Evolutionary conservation across 345 rosid species (phyloP), one percentile per base, ranked within the genome.

Genomic region (Sisymbrium altissimum): DNA sequence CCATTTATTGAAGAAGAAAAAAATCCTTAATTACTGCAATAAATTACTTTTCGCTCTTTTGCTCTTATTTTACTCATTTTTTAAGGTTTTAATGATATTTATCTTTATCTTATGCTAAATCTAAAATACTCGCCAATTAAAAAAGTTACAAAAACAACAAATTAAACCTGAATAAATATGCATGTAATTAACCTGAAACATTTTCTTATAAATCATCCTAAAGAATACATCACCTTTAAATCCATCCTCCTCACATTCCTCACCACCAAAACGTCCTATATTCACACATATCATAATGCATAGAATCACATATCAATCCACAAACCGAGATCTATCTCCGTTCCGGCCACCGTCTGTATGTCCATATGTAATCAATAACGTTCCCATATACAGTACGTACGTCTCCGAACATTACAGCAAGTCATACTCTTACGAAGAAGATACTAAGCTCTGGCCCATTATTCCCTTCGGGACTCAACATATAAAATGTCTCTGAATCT

Each of bases 401-500:
- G 38, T 54, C 38, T 29, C 56, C 46, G 56, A 45, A 19, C 59
- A 75, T 43, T 48, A 63, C 61, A 76, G 27, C 11, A 27, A 18
- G 19, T 87, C 83, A 87, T 18, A 90, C 67, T 76, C 98, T 79
- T 29, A 93, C 87, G 23, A 93, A 76, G 74, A 93, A 93, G 13
- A 93, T 80, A 65, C 91, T 90, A 36, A 93, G 90, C 69, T 90
- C 98, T 0, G 98, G 97, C 43, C 96, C 95, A 75, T 64, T 87
- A 43, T 86, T 85, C 2, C 87, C 90, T 49, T 90, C 96, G 0
- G 98, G 98, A 75, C 96, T 88, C 75, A 90, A 46, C 98, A 92
- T 92, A 67, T 92, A 88, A 8, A 86, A 66, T 0, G 93, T 92
- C 68, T 92, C 95, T 0, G 96, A 90, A 73, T 92, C 96, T 72